phyloP scores from a whole-genome alignment of 176 grass and related monocot genomes.

The Lolium multiflorum region DNA sequence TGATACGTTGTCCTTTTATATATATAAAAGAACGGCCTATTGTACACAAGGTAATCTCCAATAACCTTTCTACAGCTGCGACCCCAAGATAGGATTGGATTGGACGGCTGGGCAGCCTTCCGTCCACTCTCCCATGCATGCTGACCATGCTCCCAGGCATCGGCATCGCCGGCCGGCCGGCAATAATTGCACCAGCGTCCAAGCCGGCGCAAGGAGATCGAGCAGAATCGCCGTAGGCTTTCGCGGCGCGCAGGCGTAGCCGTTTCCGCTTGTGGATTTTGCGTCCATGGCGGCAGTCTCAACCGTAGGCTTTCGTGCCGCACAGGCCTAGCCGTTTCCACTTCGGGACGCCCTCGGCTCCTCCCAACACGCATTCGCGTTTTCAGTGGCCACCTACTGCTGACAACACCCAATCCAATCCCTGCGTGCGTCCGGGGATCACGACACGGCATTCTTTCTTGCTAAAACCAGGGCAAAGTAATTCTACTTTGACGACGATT shows the following conservation, averaged over 20 bases:
- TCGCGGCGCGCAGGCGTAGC: neutral
- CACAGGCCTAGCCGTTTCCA: slow-evolving; percentile 17
- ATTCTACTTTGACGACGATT: neutral
- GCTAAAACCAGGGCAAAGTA: neutral
- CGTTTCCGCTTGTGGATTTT: neutral
- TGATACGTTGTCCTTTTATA: no score
- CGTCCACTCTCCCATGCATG: neutral
- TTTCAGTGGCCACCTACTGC: neutral
- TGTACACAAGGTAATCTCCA: no score
- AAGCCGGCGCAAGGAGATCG: neutral
- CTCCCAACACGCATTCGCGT: no score
- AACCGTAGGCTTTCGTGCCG: slow-evolving; percentile 1
- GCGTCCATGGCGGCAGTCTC: neutral
- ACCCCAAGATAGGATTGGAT: neutral
- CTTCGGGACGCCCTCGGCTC: neutral
- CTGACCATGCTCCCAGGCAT: no score
- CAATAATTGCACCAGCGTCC: neutral
- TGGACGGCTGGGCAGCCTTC: slow-evolving; percentile 2
- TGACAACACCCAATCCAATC: no score
- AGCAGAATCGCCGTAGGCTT: neutral
- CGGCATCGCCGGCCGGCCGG: neutral
- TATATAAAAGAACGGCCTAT: no score
- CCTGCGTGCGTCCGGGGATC: neutral
- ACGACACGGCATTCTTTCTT: neutral
- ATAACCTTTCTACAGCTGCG: no score